Base-by-base conservation (phyloP, 768 basidiomycete species). In the Bullera alba region DNA sequence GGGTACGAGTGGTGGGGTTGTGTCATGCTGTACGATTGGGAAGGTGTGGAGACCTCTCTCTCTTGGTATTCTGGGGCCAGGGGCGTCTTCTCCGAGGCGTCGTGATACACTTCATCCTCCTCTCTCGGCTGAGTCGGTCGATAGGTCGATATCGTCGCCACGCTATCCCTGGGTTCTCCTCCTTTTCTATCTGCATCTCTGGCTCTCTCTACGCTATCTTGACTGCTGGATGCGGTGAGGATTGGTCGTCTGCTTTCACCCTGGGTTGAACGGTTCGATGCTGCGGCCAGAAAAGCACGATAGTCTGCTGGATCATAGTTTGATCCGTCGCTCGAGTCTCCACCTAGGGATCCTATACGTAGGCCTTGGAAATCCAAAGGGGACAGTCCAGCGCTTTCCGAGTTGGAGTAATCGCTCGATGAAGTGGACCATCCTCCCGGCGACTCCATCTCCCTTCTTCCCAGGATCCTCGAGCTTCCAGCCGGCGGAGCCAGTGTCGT, bases 81-180 rank as follows among this genome's bases (percentile, higher is more conserved):
- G 12, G 54, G 54, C 30, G 54, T 56, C 5, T 27, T 43, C 36
- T 60, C 45, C 29, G 37, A 5, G 2, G 25, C 37, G 10, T 50
- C 43, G 8, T 48, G 6, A 27, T 35, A 4, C 16, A 4, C 17
- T 36, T 19, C 28, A 22, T 19, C 34, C 17, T 19, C 37, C 28
- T 43, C 42, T 3, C 17, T 17, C 5, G 39, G 19, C 22, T 46
- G 22, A 26, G 27, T 12, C 15, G 43, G 54, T 29, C 34, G 37
- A 10, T 37, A 42, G 12, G 57, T 58, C 26, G 52, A 50, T 15
- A 30, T 48, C 5, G 57, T 54, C 8, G 38, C 48, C 21, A 50
- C 32, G 25, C 48, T 50, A 4, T 29, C 48, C 23, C 48, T 5
- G 5, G 29, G 23, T 12, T 36, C 47, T 17, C 19, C 8, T 21